Percentiles rank a stretch among this genome's conserved stretches.
These are phyloP conservation scores for Sinapis alba DNA, from an alignment of 441 rosid genomes.

Conservation along the genomic window DNA sequence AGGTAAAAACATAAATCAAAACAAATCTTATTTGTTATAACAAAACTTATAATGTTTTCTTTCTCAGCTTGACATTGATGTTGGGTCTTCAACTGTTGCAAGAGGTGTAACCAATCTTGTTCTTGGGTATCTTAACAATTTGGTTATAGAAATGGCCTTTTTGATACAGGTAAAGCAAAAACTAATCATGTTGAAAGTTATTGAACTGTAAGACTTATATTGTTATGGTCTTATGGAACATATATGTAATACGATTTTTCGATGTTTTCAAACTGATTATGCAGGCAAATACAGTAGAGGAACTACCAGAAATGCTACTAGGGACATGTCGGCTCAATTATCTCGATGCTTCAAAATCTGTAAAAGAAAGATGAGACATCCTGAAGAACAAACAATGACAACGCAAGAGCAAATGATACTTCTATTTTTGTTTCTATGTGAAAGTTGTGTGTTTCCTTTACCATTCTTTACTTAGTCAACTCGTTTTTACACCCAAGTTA, in stretches of 20 bases:
- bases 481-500: background rate
- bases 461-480: constrained; percentile 9
- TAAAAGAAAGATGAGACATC: constrained; percentile 31
- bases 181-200: background rate
- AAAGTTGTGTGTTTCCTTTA: constrained; percentile 17
- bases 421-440: constrained; percentile 5
- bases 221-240: background rate
- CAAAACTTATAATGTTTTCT: background rate
- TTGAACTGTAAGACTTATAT: background rate
- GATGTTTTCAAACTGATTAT: constrained; percentile 6
- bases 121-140: constrained; percentile 82
- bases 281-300: constrained; percentile 84
- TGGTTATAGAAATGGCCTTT: constrained; percentile 96
- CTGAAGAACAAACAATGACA: background rate
- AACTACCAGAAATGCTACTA: constrained; percentile 79
- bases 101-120: constrained; percentile 86
- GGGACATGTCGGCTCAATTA: constrained; percentile 84
- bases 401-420: constrained; percentile 25
- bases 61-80: constrained; percentile 74
- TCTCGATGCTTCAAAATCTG: constrained; percentile 69
- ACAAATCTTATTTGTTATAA: background rate
- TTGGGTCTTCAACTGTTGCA: constrained; percentile 93
- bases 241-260: background rate
- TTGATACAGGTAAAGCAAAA: constrained; percentile 65
- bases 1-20: constrained; percentile 50